Evolutionary conservation across 2,329 filamentous ascomycete genomes (phyloP), one percentile per base, ranked within the genome.

Genomic region (Ceratocystis variospora): DNA sequence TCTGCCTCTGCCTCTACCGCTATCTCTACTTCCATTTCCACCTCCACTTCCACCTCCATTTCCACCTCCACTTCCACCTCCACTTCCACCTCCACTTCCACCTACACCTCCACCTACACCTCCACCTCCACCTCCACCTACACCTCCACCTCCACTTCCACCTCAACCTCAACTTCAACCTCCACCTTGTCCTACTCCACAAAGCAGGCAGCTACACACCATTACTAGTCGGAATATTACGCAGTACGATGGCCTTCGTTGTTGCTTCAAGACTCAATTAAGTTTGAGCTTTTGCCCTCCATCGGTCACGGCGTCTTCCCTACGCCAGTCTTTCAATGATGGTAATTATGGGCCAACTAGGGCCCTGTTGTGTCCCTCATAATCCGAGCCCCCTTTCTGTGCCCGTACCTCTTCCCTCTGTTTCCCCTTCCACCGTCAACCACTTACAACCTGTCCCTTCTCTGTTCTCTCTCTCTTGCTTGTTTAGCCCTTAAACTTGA

Each of bases 401-500:
- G 45, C 17, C 15, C 17, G 17, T 19, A 17, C 17, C 45, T n/a
- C n/a, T 19, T 7, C n/a, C 45, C 17, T 5, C 45, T 19, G n/a
- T 19, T 12, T 17, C 17, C 44, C 44, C 17, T 45, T 19, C 7
- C n/a, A 15, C 45, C 45, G 7, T 48, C 8, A 1, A 17, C n/a
- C 45, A n/a, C 17, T 48, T 19, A 48, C n/a, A 19, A 48, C 17
- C 5, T 19, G n/a, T 19, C n/a, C 45, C 45, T 19, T 48, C 45
- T 48, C 17, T 15, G n/a, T 48, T 48, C 15, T 48, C 45, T 48
- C 45, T 19, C 19, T 7, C 17, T 8, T 19, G 5, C 45, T 48
- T n/a, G 45, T 48, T 84, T 76, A 88, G 70, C 85, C 85, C 73
- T 86, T 87, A 76, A 88, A 88, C 70, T 85, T 87, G 67, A 83